These are phyloP conservation scores for Hanseniaspora thailandica DNA, from an alignment of 805 yeast species.

Conservation along the genomic window DNA sequence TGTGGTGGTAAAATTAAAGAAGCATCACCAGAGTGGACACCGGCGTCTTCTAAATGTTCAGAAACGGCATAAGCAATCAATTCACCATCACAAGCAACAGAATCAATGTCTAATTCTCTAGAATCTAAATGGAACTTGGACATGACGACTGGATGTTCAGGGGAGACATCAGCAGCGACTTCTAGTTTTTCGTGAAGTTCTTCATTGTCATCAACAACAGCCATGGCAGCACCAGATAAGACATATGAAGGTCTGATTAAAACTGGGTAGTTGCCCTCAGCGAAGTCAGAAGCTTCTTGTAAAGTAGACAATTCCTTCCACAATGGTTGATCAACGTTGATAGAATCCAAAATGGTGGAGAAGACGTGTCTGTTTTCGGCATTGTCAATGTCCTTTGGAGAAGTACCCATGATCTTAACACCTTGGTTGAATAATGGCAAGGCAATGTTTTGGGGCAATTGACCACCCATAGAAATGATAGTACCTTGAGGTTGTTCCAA, in stretches of 20 bases:
- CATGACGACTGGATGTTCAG: constrained; percentile 94
- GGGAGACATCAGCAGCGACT: constrained; percentile 95
- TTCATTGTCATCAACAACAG: constrained; percentile 80
- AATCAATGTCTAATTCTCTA: constrained; percentile 97
- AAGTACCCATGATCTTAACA: constrained; percentile 90
- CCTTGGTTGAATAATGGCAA: constrained; percentile 83
- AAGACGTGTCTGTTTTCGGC: constrained; percentile 98
- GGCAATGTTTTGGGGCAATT: constrained; percentile 93
- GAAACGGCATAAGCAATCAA: constrained; percentile 94
- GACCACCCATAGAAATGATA: constrained; percentile 97
- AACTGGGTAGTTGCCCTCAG: constrained; percentile 77
- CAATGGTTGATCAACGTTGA: constrained; percentile 97
- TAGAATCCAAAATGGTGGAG: constrained; percentile 90
- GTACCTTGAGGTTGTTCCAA: constrained; percentile 85
- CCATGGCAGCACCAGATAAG: constrained; percentile 98
- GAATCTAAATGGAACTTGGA: constrained; percentile 95
- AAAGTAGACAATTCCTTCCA: constrained; percentile 95
- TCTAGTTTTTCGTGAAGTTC: constrained; percentile 77
- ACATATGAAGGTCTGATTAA: constrained; percentile 96
- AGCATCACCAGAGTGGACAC: constrained; percentile 99
- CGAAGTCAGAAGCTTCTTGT: constrained; percentile 84
- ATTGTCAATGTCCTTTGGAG: constrained; percentile 95
- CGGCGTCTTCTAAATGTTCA: constrained; percentile 97
- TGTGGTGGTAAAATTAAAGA: constrained; percentile 95
- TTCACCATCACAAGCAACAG: constrained; percentile 91